Conservation (phyloP, 495 filamentous ascomycete genomes). For the Saxophila tyrrhenica region DNA sequence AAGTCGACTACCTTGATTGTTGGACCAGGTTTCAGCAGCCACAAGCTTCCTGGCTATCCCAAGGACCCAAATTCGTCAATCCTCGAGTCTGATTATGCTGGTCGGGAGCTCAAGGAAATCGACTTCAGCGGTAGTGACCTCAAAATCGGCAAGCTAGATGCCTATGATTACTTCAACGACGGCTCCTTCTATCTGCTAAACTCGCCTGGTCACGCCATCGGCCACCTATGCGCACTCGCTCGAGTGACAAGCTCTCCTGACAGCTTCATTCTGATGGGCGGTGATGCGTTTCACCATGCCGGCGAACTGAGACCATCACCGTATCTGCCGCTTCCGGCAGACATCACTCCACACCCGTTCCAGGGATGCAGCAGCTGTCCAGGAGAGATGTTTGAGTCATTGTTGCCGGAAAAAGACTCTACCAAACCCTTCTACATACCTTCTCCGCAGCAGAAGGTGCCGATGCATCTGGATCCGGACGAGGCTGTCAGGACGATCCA, state of each 20-base stretch:
- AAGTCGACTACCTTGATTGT: constrained; percentile 36
- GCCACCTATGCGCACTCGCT: constrained; percentile 47
- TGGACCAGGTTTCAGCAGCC: constrained; percentile 43
- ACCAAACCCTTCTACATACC: constrained; percentile 34
- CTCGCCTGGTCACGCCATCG: constrained; percentile 44
- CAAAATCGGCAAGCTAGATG: constrained; percentile 28
- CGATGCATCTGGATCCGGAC: constrained; percentile 14
- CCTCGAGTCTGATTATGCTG: constrained; percentile 21
- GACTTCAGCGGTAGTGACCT: too few relatives aligned
- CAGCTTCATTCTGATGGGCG: constrained; percentile 47
- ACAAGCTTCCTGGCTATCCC: constrained; percentile 42
- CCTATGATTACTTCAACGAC: constrained; percentile 41
- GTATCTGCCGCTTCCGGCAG: constrained; percentile 38
- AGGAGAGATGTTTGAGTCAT: constrained; percentile 32
- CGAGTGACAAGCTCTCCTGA: constrained; percentile 33
- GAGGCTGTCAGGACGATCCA: constrained; percentile 17
- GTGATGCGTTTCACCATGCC: constrained; percentile 44
- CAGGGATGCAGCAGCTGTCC: constrained; percentile 24
- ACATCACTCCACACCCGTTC: constrained; percentile 28
- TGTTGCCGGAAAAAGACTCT: constrained; percentile 16
- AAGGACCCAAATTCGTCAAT: constrained; percentile 28
- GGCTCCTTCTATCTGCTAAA: constrained; percentile 50
- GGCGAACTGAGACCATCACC: constrained; percentile 44
- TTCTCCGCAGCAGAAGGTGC: too few relatives aligned
- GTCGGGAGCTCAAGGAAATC: too few relatives aligned